Conservation (phyloP, 352 stramenopile species). For the Blastocystis sp. region DNA sequence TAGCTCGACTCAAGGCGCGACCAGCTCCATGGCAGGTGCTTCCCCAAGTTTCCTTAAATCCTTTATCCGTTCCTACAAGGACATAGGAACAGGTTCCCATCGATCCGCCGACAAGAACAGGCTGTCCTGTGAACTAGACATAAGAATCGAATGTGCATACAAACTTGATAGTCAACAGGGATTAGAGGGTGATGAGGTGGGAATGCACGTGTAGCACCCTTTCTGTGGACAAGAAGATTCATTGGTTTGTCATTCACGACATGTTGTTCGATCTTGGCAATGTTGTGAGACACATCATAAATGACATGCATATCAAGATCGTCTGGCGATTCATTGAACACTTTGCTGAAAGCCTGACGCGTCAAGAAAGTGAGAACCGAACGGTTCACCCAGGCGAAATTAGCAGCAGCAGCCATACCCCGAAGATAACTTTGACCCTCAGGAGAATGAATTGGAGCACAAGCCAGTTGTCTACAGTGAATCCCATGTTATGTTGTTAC, state of each 20-base stretch:
- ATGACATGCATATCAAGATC: conserved; percentile 79
- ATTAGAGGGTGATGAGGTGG: conserved; percentile 76
- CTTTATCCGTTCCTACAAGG: conserved; percentile 72
- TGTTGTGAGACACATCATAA: conserved; percentile 78
- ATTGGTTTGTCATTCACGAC: conserved; percentile 71
- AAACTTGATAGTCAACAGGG: conserved; percentile 74
- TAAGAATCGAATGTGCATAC: not conserved
- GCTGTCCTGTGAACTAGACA: conserved; percentile 70
- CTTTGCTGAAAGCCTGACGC: conserved; percentile 74
- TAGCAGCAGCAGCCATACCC: conserved; percentile 74
- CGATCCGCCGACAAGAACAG: conserved; percentile 74
- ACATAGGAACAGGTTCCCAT: conserved; percentile 78
- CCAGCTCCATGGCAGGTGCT: conserved; percentile 74
- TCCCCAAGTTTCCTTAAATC: conserved; percentile 76
- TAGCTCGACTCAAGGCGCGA: conserved; percentile 64
- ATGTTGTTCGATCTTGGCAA: conserved; percentile 76
- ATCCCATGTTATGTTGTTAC: conserved; percentile 65
- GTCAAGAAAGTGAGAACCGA: conserved; percentile 74
- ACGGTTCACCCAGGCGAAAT: conserved; percentile 78
- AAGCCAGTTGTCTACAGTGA: conserved; percentile 67
- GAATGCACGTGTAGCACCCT: conserved; percentile 75
- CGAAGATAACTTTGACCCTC: conserved; percentile 75
- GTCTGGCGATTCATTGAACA: conserved; percentile 72
- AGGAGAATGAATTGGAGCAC: conserved; percentile 69
- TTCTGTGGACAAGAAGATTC: conserved; percentile 75